These are phyloP conservation scores for Narthecium ossifragum DNA, from an alignment of 106 monocot species.

Conservation along the genomic window DNA sequence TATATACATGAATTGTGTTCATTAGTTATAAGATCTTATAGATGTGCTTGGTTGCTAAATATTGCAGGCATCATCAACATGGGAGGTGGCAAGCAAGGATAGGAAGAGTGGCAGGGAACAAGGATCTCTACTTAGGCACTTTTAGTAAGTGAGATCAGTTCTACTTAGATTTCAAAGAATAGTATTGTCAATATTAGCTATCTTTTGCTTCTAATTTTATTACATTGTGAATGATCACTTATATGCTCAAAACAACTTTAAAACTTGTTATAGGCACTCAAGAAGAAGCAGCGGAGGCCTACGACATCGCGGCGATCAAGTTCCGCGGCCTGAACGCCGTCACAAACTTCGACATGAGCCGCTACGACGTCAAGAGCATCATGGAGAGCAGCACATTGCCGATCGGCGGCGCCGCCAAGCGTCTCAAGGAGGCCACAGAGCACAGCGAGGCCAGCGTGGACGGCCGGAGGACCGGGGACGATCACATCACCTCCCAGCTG, in stretches of 20 bases:
- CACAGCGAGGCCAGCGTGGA: conserved; percentile 21
- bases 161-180: too few species aligned
- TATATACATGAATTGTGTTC: too few species aligned
- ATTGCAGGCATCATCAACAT: conserved; percentile 90
- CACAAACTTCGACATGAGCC: conserved; percentile 99
- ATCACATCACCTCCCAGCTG: conserved; percentile 25
- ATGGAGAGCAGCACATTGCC: conserved; percentile 90
- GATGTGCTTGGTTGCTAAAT: background rate
- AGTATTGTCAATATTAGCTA: background rate
- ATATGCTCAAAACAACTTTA: background rate
- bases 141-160: conserved; percentile 93
- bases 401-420: conserved; percentile 86
- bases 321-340: conserved; percentile 95
- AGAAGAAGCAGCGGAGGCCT: conserved; percentile 98
- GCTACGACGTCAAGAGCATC: conserved; percentile 97
- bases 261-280: conserved; percentile 81
- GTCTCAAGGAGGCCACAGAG: conserved; percentile 66
- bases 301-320: conserved; percentile 97
- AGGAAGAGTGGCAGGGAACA: conserved; percentile 94
- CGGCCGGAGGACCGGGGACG: conserved; percentile 23
- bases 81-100: conserved; percentile 99
- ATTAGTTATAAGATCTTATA: background rate
- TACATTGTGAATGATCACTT: background rate
- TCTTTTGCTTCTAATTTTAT: background rate
- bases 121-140: conserved; percentile 94